Conservation (phyloP, 768 basidiomycete genomes). For the Lentinula aciculospora region DNA sequence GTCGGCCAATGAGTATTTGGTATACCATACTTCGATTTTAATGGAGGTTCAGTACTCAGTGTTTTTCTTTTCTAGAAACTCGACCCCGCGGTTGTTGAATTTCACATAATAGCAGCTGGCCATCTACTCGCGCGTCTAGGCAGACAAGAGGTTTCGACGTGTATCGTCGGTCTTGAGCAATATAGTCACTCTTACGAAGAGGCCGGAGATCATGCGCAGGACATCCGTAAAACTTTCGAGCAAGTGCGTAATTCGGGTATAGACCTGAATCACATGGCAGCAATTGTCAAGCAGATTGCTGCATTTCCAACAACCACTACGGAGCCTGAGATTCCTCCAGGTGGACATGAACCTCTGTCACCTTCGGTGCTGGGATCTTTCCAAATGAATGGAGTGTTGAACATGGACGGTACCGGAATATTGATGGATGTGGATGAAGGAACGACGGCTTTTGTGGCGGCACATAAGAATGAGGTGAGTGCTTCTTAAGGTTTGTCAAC, state of each 20-base stretch:
- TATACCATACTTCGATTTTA: conserved; percentile 25
- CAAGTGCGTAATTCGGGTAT: conserved; percentile 24
- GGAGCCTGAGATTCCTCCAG: conserved; percentile 16
- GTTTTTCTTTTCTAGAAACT: conserved; percentile 43
- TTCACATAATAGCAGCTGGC: conserved; percentile 81
- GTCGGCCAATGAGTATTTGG: conserved; percentile 83
- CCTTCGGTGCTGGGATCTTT: conserved; percentile 2
- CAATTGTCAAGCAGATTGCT: conserved; percentile 27
- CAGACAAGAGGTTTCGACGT: conserved; percentile 76
- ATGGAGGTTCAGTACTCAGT: neutral
- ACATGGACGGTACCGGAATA: neutral
- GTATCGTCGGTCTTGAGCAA: conserved; percentile 82
- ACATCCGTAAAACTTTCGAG: conserved; percentile 53
- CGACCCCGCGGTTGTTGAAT: conserved; percentile 87
- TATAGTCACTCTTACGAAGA: conserved; percentile 88
- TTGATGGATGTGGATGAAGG: conserved; percentile 12
- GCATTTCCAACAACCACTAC: conserved; percentile 20
- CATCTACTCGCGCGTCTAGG: conserved; percentile 77
- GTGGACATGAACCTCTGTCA: conserved; percentile 1
- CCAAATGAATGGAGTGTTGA: neutral
- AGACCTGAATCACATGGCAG: conserved; percentile 45
- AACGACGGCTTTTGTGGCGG: conserved; percentile 11
- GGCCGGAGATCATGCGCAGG: conserved; percentile 68
- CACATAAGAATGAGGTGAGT: neutral
- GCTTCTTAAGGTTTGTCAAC: neutral